Percentiles rank a stretch among this genome's conserved stretches.
Evolutionary conservation across 2,329 filamentous ascomycete species (phyloP).

Genomic region (Aureobasidium sp.): DNA sequence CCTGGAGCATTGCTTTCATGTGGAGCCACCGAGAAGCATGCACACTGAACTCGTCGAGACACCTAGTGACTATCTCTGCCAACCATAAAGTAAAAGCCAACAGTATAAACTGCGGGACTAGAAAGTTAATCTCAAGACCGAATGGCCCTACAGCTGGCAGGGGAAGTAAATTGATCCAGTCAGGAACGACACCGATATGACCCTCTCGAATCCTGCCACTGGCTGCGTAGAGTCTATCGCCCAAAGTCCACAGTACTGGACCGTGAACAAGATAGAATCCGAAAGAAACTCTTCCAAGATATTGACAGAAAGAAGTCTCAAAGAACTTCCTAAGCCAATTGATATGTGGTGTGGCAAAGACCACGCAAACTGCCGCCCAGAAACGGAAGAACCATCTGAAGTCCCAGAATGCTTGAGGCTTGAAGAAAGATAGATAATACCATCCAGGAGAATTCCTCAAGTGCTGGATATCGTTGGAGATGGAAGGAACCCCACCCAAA

Average conservation of each 20-base stretch:
- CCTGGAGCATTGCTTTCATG: slow-evolving; percentile 29
- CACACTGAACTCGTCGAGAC: slow-evolving; percentile 67
- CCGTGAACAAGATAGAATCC: slow-evolving; percentile 69
- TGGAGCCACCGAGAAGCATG: slow-evolving; percentile 63
- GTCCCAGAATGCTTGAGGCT: slow-evolving; percentile 20
- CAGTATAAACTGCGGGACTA: slow-evolving; percentile 63
- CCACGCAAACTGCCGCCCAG: slow-evolving; percentile 61
- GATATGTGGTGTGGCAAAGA: slow-evolving; percentile 61
- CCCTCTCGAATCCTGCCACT: slow-evolving; percentile 57
- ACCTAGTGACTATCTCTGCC: slow-evolving; percentile 59
- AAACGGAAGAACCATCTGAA: slow-evolving; percentile 62
- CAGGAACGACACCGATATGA: slow-evolving; percentile 53
- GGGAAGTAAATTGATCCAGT: slow-evolving; percentile 62
- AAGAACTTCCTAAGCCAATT: slow-evolving; percentile 61
- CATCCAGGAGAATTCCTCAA: slow-evolving; percentile 52
- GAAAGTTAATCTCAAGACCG: slow-evolving; percentile 65
- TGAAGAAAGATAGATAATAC: slow-evolving; percentile 61
- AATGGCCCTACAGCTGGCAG: slow-evolving; percentile 61
- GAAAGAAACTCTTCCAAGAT: slow-evolving; percentile 66
- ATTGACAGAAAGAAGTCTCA: slow-evolving; percentile 62
- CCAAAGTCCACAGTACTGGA: slow-evolving; percentile 61
- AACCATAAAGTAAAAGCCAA: slow-evolving; percentile 62
- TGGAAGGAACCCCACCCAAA: slow-evolving; percentile 43
- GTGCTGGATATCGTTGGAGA: slow-evolving; percentile 15
- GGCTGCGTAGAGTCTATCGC: slow-evolving; percentile 67